Percentiles rank a stretch among this genome's conserved stretches.
Conservation (phyloP, 2,329 filamentous ascomycete genomes). For the Phaeophleospora eucalypticola region DNA sequence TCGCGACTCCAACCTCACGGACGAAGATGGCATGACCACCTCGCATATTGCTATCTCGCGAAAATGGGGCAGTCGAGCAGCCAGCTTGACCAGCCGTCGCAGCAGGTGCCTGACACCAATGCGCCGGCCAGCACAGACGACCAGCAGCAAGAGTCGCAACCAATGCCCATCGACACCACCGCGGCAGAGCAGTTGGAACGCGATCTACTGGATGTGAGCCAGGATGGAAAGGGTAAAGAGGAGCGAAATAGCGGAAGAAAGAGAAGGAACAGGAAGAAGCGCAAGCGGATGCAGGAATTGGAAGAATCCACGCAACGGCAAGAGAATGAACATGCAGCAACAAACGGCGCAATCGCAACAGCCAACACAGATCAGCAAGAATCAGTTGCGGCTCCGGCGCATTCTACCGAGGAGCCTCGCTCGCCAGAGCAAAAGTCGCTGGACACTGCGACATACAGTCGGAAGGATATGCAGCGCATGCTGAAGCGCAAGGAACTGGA, state of each 20-base stretch:
- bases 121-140: too few species aligned
- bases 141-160: not conserved
- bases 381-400: too few species aligned
- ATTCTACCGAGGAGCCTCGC: too few species aligned
- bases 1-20: not conserved
- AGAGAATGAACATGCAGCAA: not conserved
- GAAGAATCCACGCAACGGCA: not conserved
- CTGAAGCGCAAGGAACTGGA: conserved; percentile 9
- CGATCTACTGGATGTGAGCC: not conserved
- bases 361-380: too few species aligned
- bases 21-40: not conserved
- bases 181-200: not conserved
- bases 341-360: too few species aligned
- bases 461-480: not conserved
- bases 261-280: conserved; percentile 4
- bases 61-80: conserved; percentile 6
- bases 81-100: conserved; percentile 3
- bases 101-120: too few species aligned
- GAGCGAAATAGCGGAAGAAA: not conserved
- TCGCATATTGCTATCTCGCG: not conserved
- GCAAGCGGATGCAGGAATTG: not conserved
- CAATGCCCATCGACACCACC: not conserved
- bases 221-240: not conserved
- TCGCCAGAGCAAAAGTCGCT: not conserved
- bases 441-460: not conserved